Evolutionary conservation across 2,329 filamentous ascomycete genomes (phyloP), one percentile per base, ranked within the genome.

Genomic region (Epichloe sibirici): DNA sequence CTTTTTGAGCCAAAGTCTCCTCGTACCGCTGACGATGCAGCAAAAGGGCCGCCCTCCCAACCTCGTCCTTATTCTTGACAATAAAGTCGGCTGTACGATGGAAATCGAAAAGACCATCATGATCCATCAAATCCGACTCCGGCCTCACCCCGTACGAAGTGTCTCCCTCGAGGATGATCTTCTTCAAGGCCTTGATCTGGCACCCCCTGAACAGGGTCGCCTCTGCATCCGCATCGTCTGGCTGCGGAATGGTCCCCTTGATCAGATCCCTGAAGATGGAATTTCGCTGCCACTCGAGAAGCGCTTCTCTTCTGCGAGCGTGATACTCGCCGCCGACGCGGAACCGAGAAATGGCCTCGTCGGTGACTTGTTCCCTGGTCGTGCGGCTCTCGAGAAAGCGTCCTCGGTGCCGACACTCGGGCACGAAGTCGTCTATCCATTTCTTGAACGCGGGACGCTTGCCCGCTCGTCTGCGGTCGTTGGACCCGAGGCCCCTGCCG

Each of bases 401-500:
- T 0, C 68, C 69, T 25, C 71, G 53, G 1, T 66, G 65, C 1
- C 72, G 68, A 53, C 77, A 77, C 2, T 60, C 61, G 0, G 82
- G 80, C n/a, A 85, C 65, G 56, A 79, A 89, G 5, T 82, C 77
- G 1, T 83, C 72, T 4, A 83, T 63, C 75, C 85, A 90, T 5
- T 64, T 63, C 2, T 70, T 69, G 61, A 81, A 89, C 31, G 81
- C 71, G 0, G 75, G 73, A 0, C 86, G 75, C 42, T 72, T 70
- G 0, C 57, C 63, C 67, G 82, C 71, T 2, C 82, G 75, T 23
- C 74, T 71, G 1, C 80, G 73, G 57, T 87, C 82, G 52, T 79
- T 80, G 23, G 71, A 58, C 38, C 74, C 78, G 53, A 77, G 62
- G 43, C 63, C 68, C 50, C 63, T 63, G n/a, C 57, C 57, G 1